Evolutionary conservation across 2,329 filamentous ascomycete species (phyloP).

Genomic region (Cladosporium oxysporum): DNA sequence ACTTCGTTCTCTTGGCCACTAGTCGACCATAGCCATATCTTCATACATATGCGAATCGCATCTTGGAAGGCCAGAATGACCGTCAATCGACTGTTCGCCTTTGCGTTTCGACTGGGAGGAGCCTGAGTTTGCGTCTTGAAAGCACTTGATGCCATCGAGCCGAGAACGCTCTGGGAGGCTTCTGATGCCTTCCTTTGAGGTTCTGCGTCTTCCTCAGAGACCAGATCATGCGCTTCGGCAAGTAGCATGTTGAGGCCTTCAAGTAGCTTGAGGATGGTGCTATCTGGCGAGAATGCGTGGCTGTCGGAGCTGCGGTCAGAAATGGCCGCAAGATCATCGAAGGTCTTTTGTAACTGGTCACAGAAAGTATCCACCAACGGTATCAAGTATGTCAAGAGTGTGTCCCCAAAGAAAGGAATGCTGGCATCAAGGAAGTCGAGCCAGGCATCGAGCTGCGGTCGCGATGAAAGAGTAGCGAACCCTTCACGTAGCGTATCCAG

Average conservation of each 20-base stretch:
- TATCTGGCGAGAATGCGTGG: slow-evolving; percentile 28
- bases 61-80: slow-evolving; percentile 97
- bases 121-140: slow-evolving; percentile 75
- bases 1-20: slow-evolving; percentile 58
- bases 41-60: slow-evolving; percentile 86
- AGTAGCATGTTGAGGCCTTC: slow-evolving; percentile 90
- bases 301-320: slow-evolving; percentile 48
- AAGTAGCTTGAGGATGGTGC: slow-evolving; percentile 55
- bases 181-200: slow-evolving; percentile 56
- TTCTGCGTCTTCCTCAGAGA: slow-evolving; percentile 69
- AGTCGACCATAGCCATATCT: slow-evolving; percentile 90
- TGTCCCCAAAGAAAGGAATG: slow-evolving; percentile 77
- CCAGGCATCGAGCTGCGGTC: slow-evolving; percentile 86
- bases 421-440: slow-evolving; percentile 80
- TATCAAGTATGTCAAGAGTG: slow-evolving; percentile 86
- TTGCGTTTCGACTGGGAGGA: slow-evolving; percentile 68
- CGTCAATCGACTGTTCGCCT: slow-evolving; percentile 90
- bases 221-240: slow-evolving; percentile 79
- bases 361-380: slow-evolving; percentile 90
- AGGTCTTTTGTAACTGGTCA: slow-evolving; percentile 71
- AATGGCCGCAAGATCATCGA: slow-evolving; percentile 67
- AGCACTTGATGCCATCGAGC: slow-evolving; percentile 78
- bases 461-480: slow-evolving; percentile 71
- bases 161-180: slow-evolving; percentile 10
- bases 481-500: slow-evolving; percentile 82